These are phyloP conservation scores for Nakazawaea ishiwadae DNA, from an alignment of 805 yeast species.

Conservation along the genomic window DNA sequence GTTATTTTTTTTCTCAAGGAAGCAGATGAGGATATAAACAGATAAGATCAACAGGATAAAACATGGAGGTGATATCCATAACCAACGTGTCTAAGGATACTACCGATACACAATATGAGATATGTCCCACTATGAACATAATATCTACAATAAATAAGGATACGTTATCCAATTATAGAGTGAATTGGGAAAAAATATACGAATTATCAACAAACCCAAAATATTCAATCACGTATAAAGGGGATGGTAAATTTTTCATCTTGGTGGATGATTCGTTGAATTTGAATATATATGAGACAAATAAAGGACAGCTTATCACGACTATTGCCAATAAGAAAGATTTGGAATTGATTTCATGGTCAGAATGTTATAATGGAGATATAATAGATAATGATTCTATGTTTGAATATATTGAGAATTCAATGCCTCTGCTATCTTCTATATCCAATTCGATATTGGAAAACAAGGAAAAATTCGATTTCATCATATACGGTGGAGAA, in stretches of 20 bases:
- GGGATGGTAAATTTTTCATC: constrained; percentile 27
- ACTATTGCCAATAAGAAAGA: constrained; percentile 14
- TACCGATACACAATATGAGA: neutral
- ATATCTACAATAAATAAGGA: constrained; percentile 23
- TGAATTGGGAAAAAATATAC: constrained; percentile 30
- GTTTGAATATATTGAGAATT: constrained; percentile 19
- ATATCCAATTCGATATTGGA: constrained; percentile 20
- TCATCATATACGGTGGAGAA: constrained; percentile 22
- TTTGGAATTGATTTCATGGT: constrained; percentile 9
- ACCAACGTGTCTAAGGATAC: neutral
- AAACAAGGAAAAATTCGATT: constrained; percentile 22
- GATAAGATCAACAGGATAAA: too few relatives aligned
- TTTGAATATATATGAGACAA: constrained; percentile 24
- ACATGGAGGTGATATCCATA: neutral
- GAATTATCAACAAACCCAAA: constrained; percentile 7
- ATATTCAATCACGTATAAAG: constrained; percentile 23
- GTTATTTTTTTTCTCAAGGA: too few relatives aligned
- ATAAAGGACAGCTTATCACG: constrained; percentile 22
- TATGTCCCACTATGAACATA: constrained; percentile 32
- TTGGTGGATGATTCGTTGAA: constrained; percentile 20
- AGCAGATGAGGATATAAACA: too few relatives aligned
- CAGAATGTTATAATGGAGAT: constrained; percentile 19
- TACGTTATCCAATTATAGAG: constrained; percentile 26
- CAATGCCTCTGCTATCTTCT: constrained; percentile 18
- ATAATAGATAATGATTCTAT: constrained; percentile 17